These are phyloP conservation scores for Phytophthora fragariaefolia DNA, from an alignment of 352 stramenopile species.

Conservation along the genomic window DNA sequence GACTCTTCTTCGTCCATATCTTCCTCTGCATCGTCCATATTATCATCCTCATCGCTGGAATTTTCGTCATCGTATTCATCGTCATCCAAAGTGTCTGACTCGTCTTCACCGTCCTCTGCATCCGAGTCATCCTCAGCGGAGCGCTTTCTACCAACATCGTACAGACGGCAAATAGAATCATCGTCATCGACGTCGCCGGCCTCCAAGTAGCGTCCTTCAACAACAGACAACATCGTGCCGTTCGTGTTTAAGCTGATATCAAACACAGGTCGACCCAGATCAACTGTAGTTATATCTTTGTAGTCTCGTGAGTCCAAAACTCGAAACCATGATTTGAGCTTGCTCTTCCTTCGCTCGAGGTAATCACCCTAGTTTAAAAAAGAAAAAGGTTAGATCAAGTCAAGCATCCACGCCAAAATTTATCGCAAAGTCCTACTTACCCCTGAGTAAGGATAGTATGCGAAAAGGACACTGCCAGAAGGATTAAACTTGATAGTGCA, in stretches of 20 bases:
- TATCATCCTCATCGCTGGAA: slow-evolving; percentile 55
- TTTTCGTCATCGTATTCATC: slow-evolving; percentile 84
- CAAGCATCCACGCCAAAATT: slow-evolving; percentile 3
- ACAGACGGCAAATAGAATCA: slow-evolving; percentile 84
- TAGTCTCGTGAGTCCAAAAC: slow-evolving; percentile 86
- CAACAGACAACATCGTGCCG: slow-evolving; percentile 68
- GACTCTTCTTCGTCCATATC: slow-evolving; percentile 53
- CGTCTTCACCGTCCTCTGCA: slow-evolving; percentile 75
- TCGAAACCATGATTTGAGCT: slow-evolving; percentile 86
- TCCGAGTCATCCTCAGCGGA: slow-evolving; percentile 90
- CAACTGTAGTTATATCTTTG: slow-evolving; percentile 84
- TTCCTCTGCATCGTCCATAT: slow-evolving; percentile 59
- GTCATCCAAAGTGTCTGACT: slow-evolving; percentile 75
- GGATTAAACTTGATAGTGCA: slow-evolving; percentile 81
- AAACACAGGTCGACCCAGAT: slow-evolving; percentile 81
- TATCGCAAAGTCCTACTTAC: slow-evolving; percentile 38
- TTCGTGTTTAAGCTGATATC: slow-evolving; percentile 72
- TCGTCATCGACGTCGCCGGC: slow-evolving; percentile 65
- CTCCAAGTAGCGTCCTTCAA: slow-evolving; percentile 81
- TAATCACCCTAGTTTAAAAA: slow-evolving; percentile 56
- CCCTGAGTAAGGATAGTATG: slow-evolving; percentile 78
- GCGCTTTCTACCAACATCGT: slow-evolving; percentile 86
- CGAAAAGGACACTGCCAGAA: slow-evolving; percentile 77
- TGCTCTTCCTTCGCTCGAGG: slow-evolving; percentile 58
- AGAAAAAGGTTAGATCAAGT: slow-evolving; percentile 12